Evolutionary conservation across 768 basidiomycete species (phyloP).

Genomic region (Russula olivacea): DNA sequence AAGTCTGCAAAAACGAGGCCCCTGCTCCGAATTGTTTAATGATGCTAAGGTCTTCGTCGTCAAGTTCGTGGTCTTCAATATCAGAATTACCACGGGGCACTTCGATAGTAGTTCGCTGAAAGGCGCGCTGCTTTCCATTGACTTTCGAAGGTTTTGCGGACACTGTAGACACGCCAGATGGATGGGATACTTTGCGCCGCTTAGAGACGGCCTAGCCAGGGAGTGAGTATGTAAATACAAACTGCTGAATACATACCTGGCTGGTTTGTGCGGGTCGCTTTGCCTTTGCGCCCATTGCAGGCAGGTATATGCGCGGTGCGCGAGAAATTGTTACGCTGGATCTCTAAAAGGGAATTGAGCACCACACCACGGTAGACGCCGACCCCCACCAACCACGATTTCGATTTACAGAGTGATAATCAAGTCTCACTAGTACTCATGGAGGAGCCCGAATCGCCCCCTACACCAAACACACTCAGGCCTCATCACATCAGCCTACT

Average conservation of each 20-base stretch:
- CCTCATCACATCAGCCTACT: conserved; percentile 75
- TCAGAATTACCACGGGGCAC: conserved; percentile 51
- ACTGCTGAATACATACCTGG: conserved; percentile 28
- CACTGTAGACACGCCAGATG: conserved; percentile 27
- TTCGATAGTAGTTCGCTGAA: conserved; percentile 53
- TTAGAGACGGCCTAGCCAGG: conserved; percentile 44
- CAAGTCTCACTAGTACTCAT: not conserved
- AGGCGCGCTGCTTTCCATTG: conserved; percentile 54
- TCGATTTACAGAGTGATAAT: not conserved
- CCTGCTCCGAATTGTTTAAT: conserved; percentile 59
- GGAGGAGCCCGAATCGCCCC: conserved; percentile 47
- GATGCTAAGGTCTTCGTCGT: conserved; percentile 65
- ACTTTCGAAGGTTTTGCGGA: conserved; percentile 30
- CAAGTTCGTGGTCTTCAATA: conserved; percentile 43
- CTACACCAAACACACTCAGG: conserved; percentile 59
- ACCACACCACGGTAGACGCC: not conserved
- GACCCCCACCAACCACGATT: not conserved
- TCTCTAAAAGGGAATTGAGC: not conserved
- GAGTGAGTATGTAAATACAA: not conserved
- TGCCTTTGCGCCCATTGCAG: conserved; percentile 30
- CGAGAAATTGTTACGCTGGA: not conserved
- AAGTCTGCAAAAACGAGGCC: conserved; percentile 56
- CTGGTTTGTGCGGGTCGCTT: conserved; percentile 34
- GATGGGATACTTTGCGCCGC: conserved; percentile 47
- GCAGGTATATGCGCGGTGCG: not conserved